Base-by-base conservation (phyloP, 2,329 filamentous ascomycete genomes). In the Colletotrichum sp. region DNA sequence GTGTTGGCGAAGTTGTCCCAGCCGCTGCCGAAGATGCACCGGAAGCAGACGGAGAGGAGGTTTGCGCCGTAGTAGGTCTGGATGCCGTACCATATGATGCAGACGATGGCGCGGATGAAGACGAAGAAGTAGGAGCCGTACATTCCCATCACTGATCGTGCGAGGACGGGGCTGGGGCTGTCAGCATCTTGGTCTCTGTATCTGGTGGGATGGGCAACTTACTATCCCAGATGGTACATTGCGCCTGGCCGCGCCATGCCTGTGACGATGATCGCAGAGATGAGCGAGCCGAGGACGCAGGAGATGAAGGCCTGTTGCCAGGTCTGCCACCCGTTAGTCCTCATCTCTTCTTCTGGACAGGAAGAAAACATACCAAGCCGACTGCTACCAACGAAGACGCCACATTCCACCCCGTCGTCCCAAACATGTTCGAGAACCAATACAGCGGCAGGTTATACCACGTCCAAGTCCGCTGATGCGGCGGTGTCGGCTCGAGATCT, bases 61-160 rank as follows among this genome's bases (percentile, higher is more conserved):
- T 79, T 80, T 4, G 78, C 80, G 30, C 79, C 79, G 72, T 80
- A 81, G 71, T 76, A 80, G 0, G 76, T 79, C 44, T 80, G 79
- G 44, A 80, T 79, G 15, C 79, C 78, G 32, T 80, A 81, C 81
- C 81, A 83, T 57, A 83, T 82, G 32, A 83, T 81, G 71, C 81
- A 82, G 8, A 84, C 79, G 24, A 82, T 78, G 10, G 81, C 81
- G 9, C 83, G 80, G 66, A 82, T 82, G 76, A 82, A 84, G 57
- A 87, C 81, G 73, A 85, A 82, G 74, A 87, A 85, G 75, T 85
- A 85, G 3, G 85, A 82, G n/a, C 85, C 86, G 80, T 84, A 87
- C 79, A 86, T 85, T 18, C 86, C 86, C 83, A 85, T 85, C 26
- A 84, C 81, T 0, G 82, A 82, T 16, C 85, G 81, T 63, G 82